Conservation (phyloP, 1,284 basidiomycete genomes). For the Trametes pubescens region DNA sequence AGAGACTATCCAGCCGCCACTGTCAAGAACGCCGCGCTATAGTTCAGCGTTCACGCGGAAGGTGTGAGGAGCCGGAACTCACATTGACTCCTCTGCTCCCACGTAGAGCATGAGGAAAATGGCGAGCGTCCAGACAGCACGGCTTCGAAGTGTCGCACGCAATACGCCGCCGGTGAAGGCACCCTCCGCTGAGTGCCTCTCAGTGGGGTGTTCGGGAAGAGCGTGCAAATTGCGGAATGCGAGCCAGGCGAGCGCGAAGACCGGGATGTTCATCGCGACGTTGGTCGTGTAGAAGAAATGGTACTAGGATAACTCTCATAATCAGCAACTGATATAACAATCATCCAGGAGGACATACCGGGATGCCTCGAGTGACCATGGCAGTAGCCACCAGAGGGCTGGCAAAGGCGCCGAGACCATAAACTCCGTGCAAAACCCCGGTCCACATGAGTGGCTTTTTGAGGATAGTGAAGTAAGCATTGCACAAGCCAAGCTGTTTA, state of each 20-base stretch:
- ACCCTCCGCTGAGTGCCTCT: slow-evolving; percentile 15
- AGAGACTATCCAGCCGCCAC: slow-evolving; percentile 45
- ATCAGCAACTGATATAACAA: background rate
- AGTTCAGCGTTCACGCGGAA: background rate
- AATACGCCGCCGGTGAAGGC: slow-evolving; percentile 13
- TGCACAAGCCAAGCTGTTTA: slow-evolving; percentile 41
- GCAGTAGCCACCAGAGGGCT: slow-evolving; percentile 44
- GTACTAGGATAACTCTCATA: slow-evolving; percentile 26
- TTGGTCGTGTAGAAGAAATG: slow-evolving; percentile 43
- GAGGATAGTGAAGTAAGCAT: slow-evolving; percentile 44
- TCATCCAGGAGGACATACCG: slow-evolving; percentile 30
- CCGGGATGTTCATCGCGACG: slow-evolving; percentile 40
- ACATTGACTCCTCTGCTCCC: slow-evolving; percentile 47
- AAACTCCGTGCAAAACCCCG: slow-evolving; percentile 43
- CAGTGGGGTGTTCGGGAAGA: slow-evolving; percentile 34
- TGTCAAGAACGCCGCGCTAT: slow-evolving; percentile 11
- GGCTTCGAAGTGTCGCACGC: slow-evolving; percentile 37
- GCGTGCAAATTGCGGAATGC: slow-evolving; percentile 39
- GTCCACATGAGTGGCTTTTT: slow-evolving; percentile 43
- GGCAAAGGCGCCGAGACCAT: slow-evolving; percentile 44
- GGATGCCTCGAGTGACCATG: slow-evolving; percentile 42
- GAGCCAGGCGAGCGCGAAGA: slow-evolving; percentile 37
- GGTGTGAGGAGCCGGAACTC: slow-evolving; percentile 17
- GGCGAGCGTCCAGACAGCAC: slow-evolving; percentile 43
- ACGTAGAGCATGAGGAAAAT: slow-evolving; percentile 46